These are phyloP conservation scores for Scheffersomyces insectosa DNA, from an alignment of 1,139 yeast genomes.

Conservation along the genomic window DNA sequence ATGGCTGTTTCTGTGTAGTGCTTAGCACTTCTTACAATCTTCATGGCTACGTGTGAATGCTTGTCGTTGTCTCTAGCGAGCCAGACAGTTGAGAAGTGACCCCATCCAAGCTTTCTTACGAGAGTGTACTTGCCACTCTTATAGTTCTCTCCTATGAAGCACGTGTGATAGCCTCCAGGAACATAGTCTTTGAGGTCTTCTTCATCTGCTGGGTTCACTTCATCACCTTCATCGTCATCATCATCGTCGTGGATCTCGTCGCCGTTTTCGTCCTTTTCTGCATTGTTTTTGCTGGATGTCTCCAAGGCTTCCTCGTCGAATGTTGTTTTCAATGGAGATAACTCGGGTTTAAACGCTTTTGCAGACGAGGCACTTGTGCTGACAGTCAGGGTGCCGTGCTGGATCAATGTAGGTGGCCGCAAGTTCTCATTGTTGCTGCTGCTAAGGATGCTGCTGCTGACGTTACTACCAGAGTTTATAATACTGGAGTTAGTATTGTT, in stretches of 20 bases:
- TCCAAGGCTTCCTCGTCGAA: conserved; percentile 17
- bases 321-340: conserved; percentile 38
- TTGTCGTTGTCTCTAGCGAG: conserved; percentile 41
- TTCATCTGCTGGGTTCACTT: conserved; percentile 41
- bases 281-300: background rate
- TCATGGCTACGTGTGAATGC: conserved; percentile 42
- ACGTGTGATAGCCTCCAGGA: conserved; percentile 46
- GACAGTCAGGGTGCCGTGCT: conserved; percentile 15
- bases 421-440: conserved; percentile 1
- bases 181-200: conserved; percentile 40
- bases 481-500: background rate
- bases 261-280: conserved; percentile 17
- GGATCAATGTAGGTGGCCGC: conserved; percentile 9
- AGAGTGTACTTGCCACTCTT: conserved; percentile 36
- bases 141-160: conserved; percentile 39
- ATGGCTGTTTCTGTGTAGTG: conserved; percentile 45
- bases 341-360: conserved; percentile 36
- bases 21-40: conserved; percentile 40
- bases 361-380: conserved; percentile 23
- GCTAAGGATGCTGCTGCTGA: conserved; percentile 5
- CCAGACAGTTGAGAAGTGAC: conserved; percentile 55
- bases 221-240: conserved; percentile 32
- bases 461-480: background rate
- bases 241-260: conserved; percentile 30
- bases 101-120: conserved; percentile 49